Base-by-base conservation (phyloP, 495 filamentous ascomycete genomes). In the Articulospora tetracladia region DNA sequence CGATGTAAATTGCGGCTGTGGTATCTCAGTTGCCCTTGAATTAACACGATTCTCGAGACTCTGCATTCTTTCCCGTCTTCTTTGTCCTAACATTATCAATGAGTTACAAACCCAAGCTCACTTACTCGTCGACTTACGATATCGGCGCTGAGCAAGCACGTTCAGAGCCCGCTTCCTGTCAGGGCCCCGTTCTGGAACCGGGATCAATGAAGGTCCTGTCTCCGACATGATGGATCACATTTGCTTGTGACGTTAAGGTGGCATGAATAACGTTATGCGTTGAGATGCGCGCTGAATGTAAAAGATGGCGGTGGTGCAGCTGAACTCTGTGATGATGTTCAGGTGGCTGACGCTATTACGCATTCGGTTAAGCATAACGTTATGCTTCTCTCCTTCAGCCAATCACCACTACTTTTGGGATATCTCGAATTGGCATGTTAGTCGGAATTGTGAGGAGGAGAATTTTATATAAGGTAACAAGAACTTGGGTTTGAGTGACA, bases 101-200 rank as follows among this genome's bases (percentile, higher is more conserved):
- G 44, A 34, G n/a, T 44, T 32, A 44, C 3, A 32, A 32, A 32
- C 13, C 30, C n/a, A n/a, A n/a, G n/a, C n/a, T n/a, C n/a, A n/a
- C n/a, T n/a, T n/a, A n/a, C n/a, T n/a, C n/a, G n/a, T n/a, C n/a
- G n/a, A 6, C 46, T 57, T 34, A 58, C 56, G 56, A 19, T 58
- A 58, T 51, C 56, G 17, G 10, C 56, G 56, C 46, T 58, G 56
- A 17, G 56, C 56, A 8, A 58, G 46, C 44, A 58, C 56, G 24
- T 58, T 58, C 3, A 58, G 46, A 22, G 34, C 24, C 51, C 56
- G 44, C 56, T 58, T 23, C 25, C 56, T 23, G 3, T 58, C 56
- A 23, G 56, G 56, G 30, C 46, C 56, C 6, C 25, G 15, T 19
- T 28, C 30, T 7, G 12, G n/a, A 22, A 34, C n/a, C n/a, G n/a